Conservation (phyloP, 495 filamentous ascomycete genomes). For the Cenococcum geophilum region DNA sequence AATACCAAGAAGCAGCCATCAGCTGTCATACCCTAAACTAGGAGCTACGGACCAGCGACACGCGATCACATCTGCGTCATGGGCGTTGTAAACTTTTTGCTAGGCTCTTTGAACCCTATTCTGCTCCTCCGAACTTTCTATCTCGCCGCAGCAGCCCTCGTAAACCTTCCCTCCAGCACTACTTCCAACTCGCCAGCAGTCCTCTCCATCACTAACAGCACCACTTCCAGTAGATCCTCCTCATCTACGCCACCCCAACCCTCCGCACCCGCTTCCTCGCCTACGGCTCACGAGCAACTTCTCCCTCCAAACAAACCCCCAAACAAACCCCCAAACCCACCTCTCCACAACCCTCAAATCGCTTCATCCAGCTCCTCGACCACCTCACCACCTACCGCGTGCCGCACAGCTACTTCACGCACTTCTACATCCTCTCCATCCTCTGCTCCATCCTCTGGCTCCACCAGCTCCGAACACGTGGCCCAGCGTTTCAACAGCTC, state of each 20-base stretch:
- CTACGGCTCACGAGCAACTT: slow-evolving; percentile 52
- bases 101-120: slow-evolving; percentile 1
- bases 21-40: not conserved
- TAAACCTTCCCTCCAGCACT: slow-evolving; percentile 32
- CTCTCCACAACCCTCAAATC: not conserved
- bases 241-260: slow-evolving; percentile 47
- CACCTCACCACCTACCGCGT: slow-evolving; percentile 52
- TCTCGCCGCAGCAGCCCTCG: slow-evolving; percentile 43
- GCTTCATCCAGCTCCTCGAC: slow-evolving; percentile 43
- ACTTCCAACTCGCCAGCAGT: slow-evolving; percentile 15
- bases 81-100: not conserved
- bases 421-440: slow-evolving; percentile 76
- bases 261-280: slow-evolving; percentile 50
- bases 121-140: slow-evolving; percentile 26
- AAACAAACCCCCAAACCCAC: slow-evolving; percentile 25
- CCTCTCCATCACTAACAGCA: not conserved
- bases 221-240: slow-evolving; percentile 44
- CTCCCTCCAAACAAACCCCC: slow-evolving; percentile 7
- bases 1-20: not conserved
- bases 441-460: slow-evolving; percentile 71
- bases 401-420: slow-evolving; percentile 79
- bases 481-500: slow-evolving; percentile 45
- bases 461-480: slow-evolving; percentile 55
- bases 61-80: not conserved
- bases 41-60: not conserved